Conservation (phyloP, 495 filamentous ascomycete species). For the Parathielavia appendiculata region DNA sequence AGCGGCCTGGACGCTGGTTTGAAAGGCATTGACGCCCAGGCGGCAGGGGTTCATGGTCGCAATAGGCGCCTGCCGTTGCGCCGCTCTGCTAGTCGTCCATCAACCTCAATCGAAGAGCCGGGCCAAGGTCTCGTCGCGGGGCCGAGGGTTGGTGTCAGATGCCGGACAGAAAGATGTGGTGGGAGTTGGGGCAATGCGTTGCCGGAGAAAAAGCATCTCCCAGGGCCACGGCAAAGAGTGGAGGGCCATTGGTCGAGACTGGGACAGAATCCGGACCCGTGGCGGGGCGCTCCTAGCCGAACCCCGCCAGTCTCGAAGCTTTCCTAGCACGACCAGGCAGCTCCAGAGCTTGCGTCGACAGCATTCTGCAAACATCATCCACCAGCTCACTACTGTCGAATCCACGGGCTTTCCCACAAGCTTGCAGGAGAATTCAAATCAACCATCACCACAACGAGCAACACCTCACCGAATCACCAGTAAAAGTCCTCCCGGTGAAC, state of each 20-base stretch:
- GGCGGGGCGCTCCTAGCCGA: background rate
- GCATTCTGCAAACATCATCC: background rate
- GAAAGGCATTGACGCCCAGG: constrained; percentile 32
- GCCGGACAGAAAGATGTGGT: background rate
- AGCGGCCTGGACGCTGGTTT: constrained; percentile 27
- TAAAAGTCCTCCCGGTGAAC: too few species aligned
- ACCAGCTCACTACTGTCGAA: too few species aligned
- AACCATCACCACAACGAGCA: too few species aligned
- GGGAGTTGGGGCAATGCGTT: background rate
- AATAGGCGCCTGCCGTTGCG: constrained; percentile 22
- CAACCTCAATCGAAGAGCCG: constrained; percentile 1
- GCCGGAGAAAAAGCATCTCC: background rate
- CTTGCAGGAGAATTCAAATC: too few species aligned
- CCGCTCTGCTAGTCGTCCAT: constrained; percentile 30
- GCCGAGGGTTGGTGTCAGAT: background rate
- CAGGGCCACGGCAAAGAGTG: background rate
- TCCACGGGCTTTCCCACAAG: too few species aligned
- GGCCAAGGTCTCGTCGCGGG: background rate
- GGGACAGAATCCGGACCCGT: background rate
- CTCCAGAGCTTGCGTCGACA: constrained; percentile 7
- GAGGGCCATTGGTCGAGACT: background rate
- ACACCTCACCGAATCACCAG: too few species aligned
- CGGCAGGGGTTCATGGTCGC: constrained; percentile 29
- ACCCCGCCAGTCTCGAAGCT: background rate
- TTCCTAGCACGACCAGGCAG: constrained; percentile 1